Base-by-base conservation (phyloP, 2,329 filamentous ascomycete genomes). In the Penicillium italicum region DNA sequence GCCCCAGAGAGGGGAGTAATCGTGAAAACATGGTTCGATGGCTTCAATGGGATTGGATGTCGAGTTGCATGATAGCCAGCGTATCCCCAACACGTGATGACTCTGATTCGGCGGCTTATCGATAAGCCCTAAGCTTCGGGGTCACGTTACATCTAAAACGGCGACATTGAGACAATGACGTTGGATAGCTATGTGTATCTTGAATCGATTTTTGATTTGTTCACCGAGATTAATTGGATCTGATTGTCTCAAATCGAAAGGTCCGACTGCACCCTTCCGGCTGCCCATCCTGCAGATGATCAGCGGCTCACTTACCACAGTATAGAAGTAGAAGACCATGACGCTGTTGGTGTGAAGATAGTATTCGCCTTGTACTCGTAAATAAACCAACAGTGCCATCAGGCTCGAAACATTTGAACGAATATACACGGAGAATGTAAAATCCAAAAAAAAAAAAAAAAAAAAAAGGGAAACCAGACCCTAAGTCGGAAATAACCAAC, bases 1-100 rank as follows among this genome's bases (percentile, higher is more conserved):
- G 63, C 20, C 67, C 62, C 60, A 63, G 66, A 47, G 59, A 63
- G 47, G 64, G 62, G 11, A 66, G 36, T 48, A 66, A 56, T 55
- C 65, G 66, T 55, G 65, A 60, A 57, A 70, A 63, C 71, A 74
- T 72, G 48, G 50, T 59, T 58, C 40, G 62, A 34, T 48, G 44
- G 50, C 47, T 56, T 36, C 38, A 49, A 47, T 56, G 58, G 51
- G 53, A 61, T 61, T 48, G 43, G 53, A 60, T 41, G 54, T 59
- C 57, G 45, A 43, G 55, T 56, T 50, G 48, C 52, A 46, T 56
- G n/a, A 49, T 26, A 55, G 37, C 45, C 30, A 50, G 41, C 26
- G 41, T 33, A 54, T 56, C 51, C 43, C 11, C 38, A 43, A 18
- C 63, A 65, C 60, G 63, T 65, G 62, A 61, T 30, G 1, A 12